Base-by-base conservation (phyloP, 225 moss, liverwort and hornwort genomes). In the Anthoceros angustus region DNA sequence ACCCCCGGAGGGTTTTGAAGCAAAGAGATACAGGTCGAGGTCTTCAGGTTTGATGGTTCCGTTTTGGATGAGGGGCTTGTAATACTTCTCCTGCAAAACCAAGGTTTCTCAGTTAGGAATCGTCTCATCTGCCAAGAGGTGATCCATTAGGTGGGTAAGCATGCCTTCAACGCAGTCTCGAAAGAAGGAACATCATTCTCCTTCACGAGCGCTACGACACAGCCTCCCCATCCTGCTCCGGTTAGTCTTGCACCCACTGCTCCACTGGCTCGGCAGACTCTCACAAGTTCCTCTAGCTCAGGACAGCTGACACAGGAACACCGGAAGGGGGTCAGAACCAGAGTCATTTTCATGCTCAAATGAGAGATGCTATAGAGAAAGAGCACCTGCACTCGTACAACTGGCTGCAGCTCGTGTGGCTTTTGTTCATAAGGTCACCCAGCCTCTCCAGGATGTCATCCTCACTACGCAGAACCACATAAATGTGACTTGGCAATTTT, bases 171-270 rank as follows among this genome's bases (percentile, higher is more conserved):
- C 61, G 81, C 67, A n/a, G 74, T 64, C 63, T 91, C 84, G 65
- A 98, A 98, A 18, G 78, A 66, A n/a, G 78, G 60, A 10, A 78
- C 85, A n/a, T 68, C 79, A 41, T 77, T 76, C 74, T 87, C 88
- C 66, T 86, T 85, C 4, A 98, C 87, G 0, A 98, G 88, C 9
- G 95, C 78, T 26, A 98, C 91, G 9, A 81, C 91, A 68, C 95
- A 98, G 39, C 95, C 91, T 23, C 95, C 91, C 95, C 95, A 98
- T 63, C 91, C 95, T 9, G 95, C 95, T 69, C 95, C 95, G 24
- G 95, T 98, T 25, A 98, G 82, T 3, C 91, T 79, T 25, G 85
- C 82, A 71, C 95, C 95, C 61, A 92, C 39, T 40, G 95, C 86
- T 6, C 95, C 88, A 64, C 79, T 87, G 10, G 14, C 68, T 74